These are phyloP conservation scores for Fusarium tupiense DNA, from an alignment of 2,329 filamentous ascomycete species.

Conservation along the genomic window DNA sequence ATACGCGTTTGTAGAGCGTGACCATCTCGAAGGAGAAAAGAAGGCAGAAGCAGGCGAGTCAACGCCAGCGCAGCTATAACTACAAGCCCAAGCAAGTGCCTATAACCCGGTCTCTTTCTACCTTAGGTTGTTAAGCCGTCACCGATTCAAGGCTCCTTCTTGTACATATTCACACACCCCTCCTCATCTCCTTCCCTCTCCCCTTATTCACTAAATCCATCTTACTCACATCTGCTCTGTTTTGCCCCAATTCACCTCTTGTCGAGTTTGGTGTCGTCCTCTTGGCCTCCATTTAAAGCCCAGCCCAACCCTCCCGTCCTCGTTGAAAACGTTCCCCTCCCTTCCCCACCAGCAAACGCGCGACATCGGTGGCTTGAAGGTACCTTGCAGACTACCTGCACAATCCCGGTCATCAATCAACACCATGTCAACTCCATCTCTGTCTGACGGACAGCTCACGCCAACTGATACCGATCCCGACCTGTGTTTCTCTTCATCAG, in stretches of 20 bases:
- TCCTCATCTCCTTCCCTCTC: conserved; percentile 4
- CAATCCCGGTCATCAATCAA: conserved; percentile 37
- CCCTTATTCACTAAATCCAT: conserved; percentile 11
- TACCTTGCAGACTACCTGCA: conserved; percentile 43
- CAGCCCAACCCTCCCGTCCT: conserved; percentile 14
- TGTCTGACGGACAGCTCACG: conserved; percentile 43
- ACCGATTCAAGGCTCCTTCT: conserved; percentile 11
- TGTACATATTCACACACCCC: conserved; percentile 30
- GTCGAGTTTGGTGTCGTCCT: conserved; percentile 13
- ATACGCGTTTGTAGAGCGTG: conserved; percentile 12
- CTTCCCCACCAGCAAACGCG: conserved; percentile 28
- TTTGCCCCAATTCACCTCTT: conserved; percentile 1
- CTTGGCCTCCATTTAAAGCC: conserved; percentile 13
- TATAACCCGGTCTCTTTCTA: conserved; percentile 18
- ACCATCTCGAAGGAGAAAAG: conserved; percentile 5
- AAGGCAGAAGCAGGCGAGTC: conserved; percentile 20
- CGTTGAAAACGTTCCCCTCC: background rate
- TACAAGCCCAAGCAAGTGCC: conserved; percentile 3
- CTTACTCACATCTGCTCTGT: conserved; percentile 12
- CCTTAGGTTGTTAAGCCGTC: conserved; percentile 7
- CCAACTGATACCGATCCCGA: conserved; percentile 43
- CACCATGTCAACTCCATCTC: conserved; percentile 42
- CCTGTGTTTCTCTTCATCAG: conserved; percentile 33
- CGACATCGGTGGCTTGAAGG: conserved; percentile 42
- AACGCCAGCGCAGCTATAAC: conserved; percentile 29